phyloP scores from a whole-genome alignment of 345 rosid species.

The Ceriops decandra region DNA sequence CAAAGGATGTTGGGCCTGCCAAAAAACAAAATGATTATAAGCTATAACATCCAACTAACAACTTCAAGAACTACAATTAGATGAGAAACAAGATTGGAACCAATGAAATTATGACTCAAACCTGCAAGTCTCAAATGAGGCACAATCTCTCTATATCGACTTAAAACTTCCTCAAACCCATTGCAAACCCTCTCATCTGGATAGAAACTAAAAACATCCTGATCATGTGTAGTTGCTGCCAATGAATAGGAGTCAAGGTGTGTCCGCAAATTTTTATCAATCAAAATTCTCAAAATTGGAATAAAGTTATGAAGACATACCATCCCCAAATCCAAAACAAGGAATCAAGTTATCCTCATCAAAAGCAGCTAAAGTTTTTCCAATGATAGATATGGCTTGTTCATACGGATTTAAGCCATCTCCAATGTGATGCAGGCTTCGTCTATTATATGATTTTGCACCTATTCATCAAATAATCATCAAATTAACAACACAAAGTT shows the following conservation, averaged over 20 bases:
- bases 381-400: conserved; percentile 32
- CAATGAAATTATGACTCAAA: conserved; percentile 4
- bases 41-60: conserved; percentile 2
- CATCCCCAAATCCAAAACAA: conserved; percentile 35
- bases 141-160: conserved; percentile 31
- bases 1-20: conserved; percentile 26
- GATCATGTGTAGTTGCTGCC: conserved; percentile 33
- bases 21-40: conserved; percentile 3
- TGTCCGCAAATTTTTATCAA: conserved; percentile 4
- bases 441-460: conserved; percentile 20
- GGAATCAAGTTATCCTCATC: conserved; percentile 38
- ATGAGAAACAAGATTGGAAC: conserved; percentile 1
- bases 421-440: conserved; percentile 29
- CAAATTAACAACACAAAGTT: conserved; percentile 10
- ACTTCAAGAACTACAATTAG: conserved; percentile 6
- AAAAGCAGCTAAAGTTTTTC: conserved; percentile 28
- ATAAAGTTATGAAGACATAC: conserved; percentile 18
- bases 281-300: background rate
- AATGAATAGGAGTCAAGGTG: conserved; percentile 8
- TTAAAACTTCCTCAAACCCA: conserved; percentile 34
- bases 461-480: conserved; percentile 21
- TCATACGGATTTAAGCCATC: conserved; percentile 29
- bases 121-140: conserved; percentile 35
- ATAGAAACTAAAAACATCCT: conserved; percentile 31
- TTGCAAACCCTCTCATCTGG: conserved; percentile 26